These are phyloP conservation scores for Leccinum barrowsii DNA, from an alignment of 768 basidiomycete species.

Conservation along the genomic window DNA sequence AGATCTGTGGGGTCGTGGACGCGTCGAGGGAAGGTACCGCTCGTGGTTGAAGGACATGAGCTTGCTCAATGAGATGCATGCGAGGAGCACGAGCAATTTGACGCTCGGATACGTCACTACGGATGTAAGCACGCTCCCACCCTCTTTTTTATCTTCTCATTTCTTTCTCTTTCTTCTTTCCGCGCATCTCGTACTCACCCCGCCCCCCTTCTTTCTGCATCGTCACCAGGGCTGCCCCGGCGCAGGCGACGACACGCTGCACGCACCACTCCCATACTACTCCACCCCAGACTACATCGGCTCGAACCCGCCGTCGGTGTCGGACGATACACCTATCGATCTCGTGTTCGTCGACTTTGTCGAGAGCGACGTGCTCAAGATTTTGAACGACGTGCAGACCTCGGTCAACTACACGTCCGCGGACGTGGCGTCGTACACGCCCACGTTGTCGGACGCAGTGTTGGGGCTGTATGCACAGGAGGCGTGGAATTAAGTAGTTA, in stretches of 20 bases:
- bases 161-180: neutral
- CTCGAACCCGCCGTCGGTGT: conserved; percentile 49
- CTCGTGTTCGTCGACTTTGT: conserved; percentile 78
- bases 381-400: conserved; percentile 55
- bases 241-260: conserved; percentile 68
- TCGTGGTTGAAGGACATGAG: neutral
- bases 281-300: conserved; percentile 54
- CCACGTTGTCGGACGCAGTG: conserved; percentile 37
- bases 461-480: conserved; percentile 39
- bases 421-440: conserved; percentile 56
- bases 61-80: conserved; percentile 12
- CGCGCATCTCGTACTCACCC: neutral
- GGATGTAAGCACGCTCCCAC: neutral
- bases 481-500: conserved; percentile 24
- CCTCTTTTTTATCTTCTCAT: neutral
- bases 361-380: conserved; percentile 43
- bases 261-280: conserved; percentile 58
- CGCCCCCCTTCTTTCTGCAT: neutral
- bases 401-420: conserved; percentile 44
- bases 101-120: neutral
- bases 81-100: conserved; percentile 37
- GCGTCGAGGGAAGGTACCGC: neutral
- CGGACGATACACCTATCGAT: conserved; percentile 54
- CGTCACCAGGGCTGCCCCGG: conserved; percentile 61
- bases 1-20: neutral